phyloP scores from a whole-genome alignment of 768 basidiomycete genomes.

The Erythrobasidium yunnanense region DNA sequence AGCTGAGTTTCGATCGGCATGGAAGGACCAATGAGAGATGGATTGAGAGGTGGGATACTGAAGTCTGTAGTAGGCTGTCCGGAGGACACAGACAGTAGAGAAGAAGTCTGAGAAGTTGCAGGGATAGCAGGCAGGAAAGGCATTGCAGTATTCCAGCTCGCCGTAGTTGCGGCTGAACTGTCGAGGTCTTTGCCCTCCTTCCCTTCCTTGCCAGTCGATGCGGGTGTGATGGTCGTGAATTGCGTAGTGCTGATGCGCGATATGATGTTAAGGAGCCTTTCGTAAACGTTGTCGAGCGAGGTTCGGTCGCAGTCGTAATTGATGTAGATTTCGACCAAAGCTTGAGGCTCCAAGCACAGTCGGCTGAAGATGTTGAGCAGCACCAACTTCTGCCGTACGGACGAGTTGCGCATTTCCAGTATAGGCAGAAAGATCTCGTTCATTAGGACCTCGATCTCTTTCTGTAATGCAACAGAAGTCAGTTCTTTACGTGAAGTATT shows the following conservation, averaged over 20 bases:
- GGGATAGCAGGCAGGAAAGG: conserved; percentile 16
- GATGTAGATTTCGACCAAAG: conserved; percentile 92
- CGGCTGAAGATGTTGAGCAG: conserved; percentile 73
- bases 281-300: conserved; percentile 92
- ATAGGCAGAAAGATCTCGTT: conserved; percentile 99
- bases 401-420: conserved; percentile 92
- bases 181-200: conserved; percentile 27
- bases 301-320: conserved; percentile 98
- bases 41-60: not conserved
- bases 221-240: conserved; percentile 38
- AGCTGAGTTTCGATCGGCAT: conserved; percentile 58
- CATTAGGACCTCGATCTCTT: conserved; percentile 97
- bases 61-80: not conserved
- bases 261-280: conserved; percentile 92
- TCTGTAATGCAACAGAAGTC: conserved; percentile 48
- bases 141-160: conserved; percentile 1
- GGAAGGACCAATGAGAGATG: not conserved
- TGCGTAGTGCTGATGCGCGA: conserved; percentile 71
- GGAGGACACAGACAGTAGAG: not conserved
- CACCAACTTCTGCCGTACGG: conserved; percentile 84
- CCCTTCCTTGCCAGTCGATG: not conserved
- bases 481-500: not conserved
- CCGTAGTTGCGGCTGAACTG: conserved; percentile 7
- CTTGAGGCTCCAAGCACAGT: conserved; percentile 90
- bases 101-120: not conserved